Evolutionary conservation across 2,329 filamentous ascomycete genomes (phyloP).

Genomic region (Diplodia seriata): DNA sequence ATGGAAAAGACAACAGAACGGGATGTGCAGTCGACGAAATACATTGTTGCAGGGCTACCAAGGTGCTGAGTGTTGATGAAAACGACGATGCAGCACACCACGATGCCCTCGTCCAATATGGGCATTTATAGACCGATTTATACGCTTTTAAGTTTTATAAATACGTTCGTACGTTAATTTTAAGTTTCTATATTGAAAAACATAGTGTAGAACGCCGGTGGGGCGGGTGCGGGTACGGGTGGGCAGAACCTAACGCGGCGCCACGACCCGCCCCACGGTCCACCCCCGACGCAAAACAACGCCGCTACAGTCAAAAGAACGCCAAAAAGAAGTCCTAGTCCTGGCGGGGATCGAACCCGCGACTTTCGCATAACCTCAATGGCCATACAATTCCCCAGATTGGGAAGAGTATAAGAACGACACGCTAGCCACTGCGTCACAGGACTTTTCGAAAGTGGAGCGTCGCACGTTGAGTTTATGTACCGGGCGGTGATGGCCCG

Average conservation of each 20-base stretch:
- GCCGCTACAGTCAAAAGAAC: neutral
- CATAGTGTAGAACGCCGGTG: too few species aligned
- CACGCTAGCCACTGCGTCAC: conserved; percentile 50
- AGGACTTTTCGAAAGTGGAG: conserved; percentile 35
- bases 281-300: neutral
- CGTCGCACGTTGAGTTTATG: neutral
- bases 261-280: too few species aligned
- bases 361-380: conserved; percentile 49
- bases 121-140: too few species aligned
- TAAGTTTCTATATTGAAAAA: too few species aligned
- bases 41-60: neutral
- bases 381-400: conserved; percentile 38
- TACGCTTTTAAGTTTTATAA: too few species aligned
- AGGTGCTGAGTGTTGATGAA: neutral
- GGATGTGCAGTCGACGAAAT: too few species aligned
- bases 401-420: conserved; percentile 49
- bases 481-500: neutral
- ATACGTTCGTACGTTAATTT: too few species aligned
- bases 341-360: conserved; percentile 49
- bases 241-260: too few species aligned
- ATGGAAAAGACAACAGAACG: too few species aligned
- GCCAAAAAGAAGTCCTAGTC: conserved; percentile 38
- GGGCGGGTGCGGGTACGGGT: too few species aligned
- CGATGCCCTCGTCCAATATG: too few species aligned
- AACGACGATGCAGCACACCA: too few species aligned